phyloP scores from a whole-genome alignment of 1,284 basidiomycete species.

The Malassezia cuniculi region DNA sequence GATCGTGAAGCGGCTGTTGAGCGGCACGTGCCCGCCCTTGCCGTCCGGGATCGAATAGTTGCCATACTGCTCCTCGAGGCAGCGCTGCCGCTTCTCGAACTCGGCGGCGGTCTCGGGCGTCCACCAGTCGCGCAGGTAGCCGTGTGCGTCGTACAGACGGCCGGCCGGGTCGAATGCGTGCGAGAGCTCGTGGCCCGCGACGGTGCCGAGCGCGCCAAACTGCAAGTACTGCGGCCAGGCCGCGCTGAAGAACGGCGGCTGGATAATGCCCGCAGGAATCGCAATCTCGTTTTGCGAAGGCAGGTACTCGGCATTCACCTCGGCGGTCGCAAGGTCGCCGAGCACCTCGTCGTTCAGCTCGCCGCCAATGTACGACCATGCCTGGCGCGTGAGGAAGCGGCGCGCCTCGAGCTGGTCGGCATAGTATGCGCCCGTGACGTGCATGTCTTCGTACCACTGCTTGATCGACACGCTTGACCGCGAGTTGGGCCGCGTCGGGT shows the following conservation, averaged over 20 bases:
- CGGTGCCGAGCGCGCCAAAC: conserved; percentile 54
- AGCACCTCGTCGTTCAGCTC: conserved; percentile 55
- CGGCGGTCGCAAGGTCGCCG: conserved; percentile 80
- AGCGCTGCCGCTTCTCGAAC: conserved; percentile 71
- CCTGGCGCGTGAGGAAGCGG: conserved; percentile 48
- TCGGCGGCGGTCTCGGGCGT: conserved; percentile 62
- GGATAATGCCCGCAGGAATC: conserved; percentile 89
- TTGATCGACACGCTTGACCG: conserved; percentile 48
- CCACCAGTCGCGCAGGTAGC: conserved; percentile 60
- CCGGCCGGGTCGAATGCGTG: conserved; percentile 90
- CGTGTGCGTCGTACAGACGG: conserved; percentile 52
- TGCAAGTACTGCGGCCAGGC: conserved; percentile 76
- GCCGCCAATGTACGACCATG: conserved; percentile 65
- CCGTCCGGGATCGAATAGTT: conserved; percentile 69
- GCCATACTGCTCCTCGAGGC: conserved; percentile 78
- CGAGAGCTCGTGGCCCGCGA: conserved; percentile 47
- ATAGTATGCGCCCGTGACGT: conserved; percentile 64
- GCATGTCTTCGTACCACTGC: conserved; percentile 60
- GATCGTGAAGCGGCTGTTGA: conserved; percentile 59
- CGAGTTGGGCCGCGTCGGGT: conserved; percentile 61
- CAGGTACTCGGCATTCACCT: conserved; percentile 45
- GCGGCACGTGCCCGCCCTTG: conserved; percentile 64
- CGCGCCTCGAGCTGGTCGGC: conserved; percentile 61
- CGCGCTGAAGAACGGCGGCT: conserved; percentile 76
- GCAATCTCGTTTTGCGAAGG: conserved; percentile 57